Percentiles rank a stretch among this genome's conserved stretches.
phyloP scores from a whole-genome alignment of 1,284 basidiomycete species.

The Pseudozyma thailandica region DNA sequence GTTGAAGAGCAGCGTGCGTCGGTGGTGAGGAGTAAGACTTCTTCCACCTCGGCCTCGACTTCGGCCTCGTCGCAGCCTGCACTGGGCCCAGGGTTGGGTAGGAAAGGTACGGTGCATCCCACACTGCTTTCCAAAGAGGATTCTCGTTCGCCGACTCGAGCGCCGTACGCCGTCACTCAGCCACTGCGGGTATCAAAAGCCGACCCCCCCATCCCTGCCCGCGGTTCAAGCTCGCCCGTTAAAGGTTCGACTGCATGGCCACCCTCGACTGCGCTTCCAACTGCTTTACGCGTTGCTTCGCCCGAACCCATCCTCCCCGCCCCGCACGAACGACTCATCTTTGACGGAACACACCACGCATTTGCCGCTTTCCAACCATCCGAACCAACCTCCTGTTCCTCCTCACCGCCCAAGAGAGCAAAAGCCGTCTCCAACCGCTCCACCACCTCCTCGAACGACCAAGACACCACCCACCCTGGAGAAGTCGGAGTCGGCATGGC shows the following conservation, averaged over 20 bases:
- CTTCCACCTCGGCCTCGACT: constrained; percentile 7
- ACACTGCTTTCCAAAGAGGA: background rate
- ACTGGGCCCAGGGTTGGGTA: constrained; percentile 1
- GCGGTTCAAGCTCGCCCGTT: constrained; percentile 16
- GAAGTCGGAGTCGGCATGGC: background rate
- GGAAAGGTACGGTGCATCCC: constrained; percentile 24
- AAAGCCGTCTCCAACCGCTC: constrained; percentile 33
- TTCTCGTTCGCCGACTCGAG: background rate
- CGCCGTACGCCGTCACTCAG: background rate
- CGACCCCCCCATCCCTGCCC: constrained; percentile 11
- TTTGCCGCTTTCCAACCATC: background rate
- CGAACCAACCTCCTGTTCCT: background rate
- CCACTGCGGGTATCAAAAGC: background rate
- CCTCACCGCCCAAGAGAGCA: constrained; percentile 12
- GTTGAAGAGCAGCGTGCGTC: too few relatives aligned
- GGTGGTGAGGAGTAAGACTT: constrained; percentile 30
- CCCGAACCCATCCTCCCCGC: constrained; percentile 3
- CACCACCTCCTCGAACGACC: background rate
- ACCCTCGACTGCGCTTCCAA: constrained; percentile 8
- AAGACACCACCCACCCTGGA: too few relatives aligned
- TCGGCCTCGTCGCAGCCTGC: background rate
- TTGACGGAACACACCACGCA: background rate
- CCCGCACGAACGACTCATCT: background rate
- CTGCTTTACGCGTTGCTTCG: constrained; percentile 20
- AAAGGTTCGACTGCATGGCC: background rate